Base-by-base conservation (phyloP, 805 yeast genomes). In the Ogataea neopini region DNA sequence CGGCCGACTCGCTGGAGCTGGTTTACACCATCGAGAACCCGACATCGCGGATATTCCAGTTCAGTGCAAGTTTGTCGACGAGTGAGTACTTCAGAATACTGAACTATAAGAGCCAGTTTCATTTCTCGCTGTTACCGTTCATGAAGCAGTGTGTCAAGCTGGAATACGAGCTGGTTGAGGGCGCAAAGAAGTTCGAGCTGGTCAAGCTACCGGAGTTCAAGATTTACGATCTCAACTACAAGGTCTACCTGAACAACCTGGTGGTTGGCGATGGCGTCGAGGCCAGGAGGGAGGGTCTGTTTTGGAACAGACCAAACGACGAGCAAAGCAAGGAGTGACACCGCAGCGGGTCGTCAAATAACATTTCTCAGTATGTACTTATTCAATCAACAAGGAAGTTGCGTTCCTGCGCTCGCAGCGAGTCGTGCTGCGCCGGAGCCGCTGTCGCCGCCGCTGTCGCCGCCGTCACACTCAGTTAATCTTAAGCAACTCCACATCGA, bases 401-500 rank as follows among this genome's bases (percentile, higher is more conserved):
- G n/a, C n/a, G n/a, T n/a, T n/a, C n/a, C n/a, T n/a, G n/a, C n/a
- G n/a, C n/a, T n/a, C n/a, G n/a, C n/a, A n/a, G n/a, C n/a, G n/a
- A n/a, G n/a, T n/a, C n/a, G n/a, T n/a, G n/a, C n/a, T n/a, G n/a
- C n/a, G n/a, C n/a, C n/a, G n/a, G n/a, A n/a, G n/a, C n/a, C n/a
- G n/a, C n/a, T n/a, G n/a, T n/a, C n/a, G n/a, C n/a, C n/a, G n/a
- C n/a, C n/a, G n/a, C n/a, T n/a, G n/a, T n/a, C n/a, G n/a, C n/a
- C n/a, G n/a, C 8, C 25, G 25, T 22, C 10, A 4, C 5, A 29
- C 17, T 55, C 70, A 77, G 66, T 79, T 79, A 53, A 81, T 77
- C 49, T 74, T 75, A 48, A 80, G 62, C 64, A 87, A 78, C 70
- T 87, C 92, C 53, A 87, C 94, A 59, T 87, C 94, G 59, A 87